Conservation (phyloP, 2,329 filamentous ascomycete genomes). For the Pseudogymnoascus sp. region DNA sequence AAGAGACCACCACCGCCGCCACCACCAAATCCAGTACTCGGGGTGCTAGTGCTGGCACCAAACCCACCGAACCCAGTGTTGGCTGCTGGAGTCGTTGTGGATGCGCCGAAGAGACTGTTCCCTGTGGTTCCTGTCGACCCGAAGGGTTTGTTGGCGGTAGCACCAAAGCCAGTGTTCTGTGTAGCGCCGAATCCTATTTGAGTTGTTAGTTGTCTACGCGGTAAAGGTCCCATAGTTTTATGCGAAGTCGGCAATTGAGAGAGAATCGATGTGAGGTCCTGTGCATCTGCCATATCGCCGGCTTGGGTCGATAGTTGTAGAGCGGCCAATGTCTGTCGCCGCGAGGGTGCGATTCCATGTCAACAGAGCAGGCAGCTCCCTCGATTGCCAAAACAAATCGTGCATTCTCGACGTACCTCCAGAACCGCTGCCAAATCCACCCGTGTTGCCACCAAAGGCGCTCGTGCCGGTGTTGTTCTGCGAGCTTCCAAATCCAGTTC, state of each 20-base stretch:
- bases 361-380: not conserved
- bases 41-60: constrained; percentile 32
- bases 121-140: constrained; percentile 37
- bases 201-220: constrained; percentile 12
- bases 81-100: constrained; percentile 26
- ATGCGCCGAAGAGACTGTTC: constrained; percentile 46
- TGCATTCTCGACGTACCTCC: constrained; percentile 31
- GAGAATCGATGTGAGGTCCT: not conserved
- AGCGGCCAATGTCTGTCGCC: not conserved
- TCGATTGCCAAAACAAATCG: constrained; percentile 4
- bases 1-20: constrained; percentile 23
- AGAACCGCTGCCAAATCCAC: constrained; percentile 28
- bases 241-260: not conserved
- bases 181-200: constrained; percentile 37
- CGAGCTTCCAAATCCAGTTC: constrained; percentile 33
- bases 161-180: constrained; percentile 26
- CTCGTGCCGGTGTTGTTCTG: constrained; percentile 31
- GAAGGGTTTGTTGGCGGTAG: constrained; percentile 35
- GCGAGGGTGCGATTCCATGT: not conserved
- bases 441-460: constrained; percentile 33
- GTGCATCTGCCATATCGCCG: not conserved
- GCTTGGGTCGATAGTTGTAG: not conserved
- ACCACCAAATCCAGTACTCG: constrained; percentile 19
- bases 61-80: constrained; percentile 36
- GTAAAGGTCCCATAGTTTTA: not conserved